Evolutionary conservation across 2,329 filamentous ascomycete species (phyloP), one percentile per base, ranked within the genome.

Genomic region (Xylariaceae sp.): DNA sequence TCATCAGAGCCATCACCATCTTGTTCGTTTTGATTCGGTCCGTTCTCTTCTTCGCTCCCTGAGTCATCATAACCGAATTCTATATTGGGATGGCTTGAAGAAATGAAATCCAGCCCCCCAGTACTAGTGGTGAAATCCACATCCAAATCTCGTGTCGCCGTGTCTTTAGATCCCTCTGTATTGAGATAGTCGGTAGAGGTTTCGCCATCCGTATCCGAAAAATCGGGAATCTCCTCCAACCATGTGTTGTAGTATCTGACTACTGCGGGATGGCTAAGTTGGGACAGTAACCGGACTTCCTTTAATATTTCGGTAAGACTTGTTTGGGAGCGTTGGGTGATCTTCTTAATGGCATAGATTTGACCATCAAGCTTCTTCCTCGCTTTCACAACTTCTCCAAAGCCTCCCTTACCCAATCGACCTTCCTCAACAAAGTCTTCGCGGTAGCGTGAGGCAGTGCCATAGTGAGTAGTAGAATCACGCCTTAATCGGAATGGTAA

Each of bases 341-440:
- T 94, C 70, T 97, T 97, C 72, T 99, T 99, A 69, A 99, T 90
- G 15, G 94, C 94, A 72, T 97, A 99, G 36, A 95, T 87, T 53
- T 92, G 89, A 0, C 91, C 91, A 69, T 97, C 94, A 3, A 97
- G 83, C 74, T 94, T 96, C 72, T 96, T 96, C 26, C 93, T 84
- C 2, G 93, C 93, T 70, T 96, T 95, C 50, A 97, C 91, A 18
- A 99, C 94, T 73, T 97, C 91, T 4, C 94, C 94, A 73, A 96
- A 99, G 0, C 93, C 94, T 36, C 94, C 94, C 70, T 93, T 95
- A 3, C 94, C 94, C 10, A 99, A 79, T 4, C 89, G 84, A 11
- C 91, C 91, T 67, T 94, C 87, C 72, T 97, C 92, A 15, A 92
- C 86, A 72, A 96, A 99, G 64, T 97, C 94, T 65, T 89, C 89